A percentile compares a stretch with the other conserved stretches of the same genome.
These are phyloP conservation scores for Chalaropsis ovoidea DNA, from an alignment of 2,329 filamentous ascomycete genomes.

Conservation along the genomic window DNA sequence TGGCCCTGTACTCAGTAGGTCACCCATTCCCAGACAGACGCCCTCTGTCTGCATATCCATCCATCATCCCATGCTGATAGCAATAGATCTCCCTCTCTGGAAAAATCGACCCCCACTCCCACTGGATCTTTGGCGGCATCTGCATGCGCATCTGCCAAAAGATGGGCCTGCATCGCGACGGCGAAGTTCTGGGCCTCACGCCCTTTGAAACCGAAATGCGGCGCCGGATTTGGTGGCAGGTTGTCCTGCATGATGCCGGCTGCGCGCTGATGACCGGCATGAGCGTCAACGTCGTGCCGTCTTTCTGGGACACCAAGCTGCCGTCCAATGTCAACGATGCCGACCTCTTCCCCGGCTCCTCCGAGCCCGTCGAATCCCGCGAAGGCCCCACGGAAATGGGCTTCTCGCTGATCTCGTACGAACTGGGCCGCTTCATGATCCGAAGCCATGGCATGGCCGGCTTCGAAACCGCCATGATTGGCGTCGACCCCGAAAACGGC, in stretches of 20 bases:
- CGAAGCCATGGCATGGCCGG: slow-evolving; percentile 36
- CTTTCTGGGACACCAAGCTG: slow-evolving; percentile 46
- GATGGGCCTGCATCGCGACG: slow-evolving; percentile 57
- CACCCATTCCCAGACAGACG: too few relatives aligned
- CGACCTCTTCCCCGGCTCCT: slow-evolving; percentile 46
- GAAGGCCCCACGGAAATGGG: slow-evolving; percentile 54
- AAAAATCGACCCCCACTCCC: slow-evolving; percentile 48
- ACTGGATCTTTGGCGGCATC: slow-evolving; percentile 52
- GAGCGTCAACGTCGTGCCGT: slow-evolving; percentile 42
- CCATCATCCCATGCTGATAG: slow-evolving; percentile 26
- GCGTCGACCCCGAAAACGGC: slow-evolving; percentile 34
- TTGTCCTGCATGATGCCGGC: slow-evolving; percentile 48
- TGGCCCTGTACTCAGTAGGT: slow-evolving; percentile 48
- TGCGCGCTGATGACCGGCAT: slow-evolving; percentile 49
- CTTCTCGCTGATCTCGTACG: slow-evolving; percentile 43
- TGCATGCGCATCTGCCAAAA: slow-evolving; percentile 55
- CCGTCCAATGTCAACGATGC: slow-evolving; percentile 51
- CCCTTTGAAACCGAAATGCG: slow-evolving; percentile 59
- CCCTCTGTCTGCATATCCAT: too few relatives aligned
- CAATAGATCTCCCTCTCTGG: slow-evolving; percentile 46
- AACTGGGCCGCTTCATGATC: slow-evolving; percentile 42
- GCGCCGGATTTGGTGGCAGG: slow-evolving; percentile 57
- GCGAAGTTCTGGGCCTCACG: slow-evolving; percentile 44
- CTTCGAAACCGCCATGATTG: slow-evolving; percentile 42
- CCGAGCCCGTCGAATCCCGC: slow-evolving; percentile 41